These are phyloP conservation scores for Ascocoryne sarcoides DNA, from an alignment of 2,329 filamentous ascomycete genomes.

Conservation along the genomic window DNA sequence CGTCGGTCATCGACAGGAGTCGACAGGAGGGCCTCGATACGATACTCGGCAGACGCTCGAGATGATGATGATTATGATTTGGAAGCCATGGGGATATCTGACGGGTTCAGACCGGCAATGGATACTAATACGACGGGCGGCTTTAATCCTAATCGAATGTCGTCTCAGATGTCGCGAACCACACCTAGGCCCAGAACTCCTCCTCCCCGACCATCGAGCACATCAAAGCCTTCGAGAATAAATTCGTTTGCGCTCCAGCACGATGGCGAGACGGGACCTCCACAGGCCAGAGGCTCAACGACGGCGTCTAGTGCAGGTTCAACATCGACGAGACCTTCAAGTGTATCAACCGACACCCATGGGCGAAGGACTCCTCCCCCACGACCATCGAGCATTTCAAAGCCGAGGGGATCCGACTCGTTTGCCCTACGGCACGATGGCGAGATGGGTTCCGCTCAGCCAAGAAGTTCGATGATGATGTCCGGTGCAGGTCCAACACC, in stretches of 20 bases:
- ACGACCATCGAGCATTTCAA: constrained; percentile 47
- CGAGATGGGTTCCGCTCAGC: constrained; percentile 27
- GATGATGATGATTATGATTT: constrained; percentile 41
- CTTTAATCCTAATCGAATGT: constrained; percentile 14
- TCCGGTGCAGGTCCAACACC: constrained; percentile 9
- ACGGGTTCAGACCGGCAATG: constrained; percentile 39
- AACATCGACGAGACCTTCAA: constrained; percentile 20
- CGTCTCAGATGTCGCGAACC: constrained; percentile 16
- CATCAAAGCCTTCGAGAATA: constrained; percentile 41
- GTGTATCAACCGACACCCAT: constrained; percentile 22
- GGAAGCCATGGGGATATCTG: constrained; percentile 42
- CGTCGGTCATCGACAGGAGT: constrained; percentile 31
- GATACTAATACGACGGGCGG: constrained; percentile 4
- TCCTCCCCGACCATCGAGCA: constrained; percentile 42
- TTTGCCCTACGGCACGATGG: constrained; percentile 46
- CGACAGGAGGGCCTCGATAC: constrained; percentile 36
- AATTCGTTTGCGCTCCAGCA: constrained; percentile 45
- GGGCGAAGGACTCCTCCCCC: constrained; percentile 25
- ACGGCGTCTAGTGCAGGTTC: constrained; percentile 11
- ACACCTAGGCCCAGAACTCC: constrained; percentile 21
- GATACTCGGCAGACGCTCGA: constrained; percentile 36
- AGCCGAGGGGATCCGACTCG: constrained; percentile 42
- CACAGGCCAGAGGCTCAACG: constrained; percentile 10
- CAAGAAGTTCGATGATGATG: constrained; percentile 13
- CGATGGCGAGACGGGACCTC: constrained; percentile 36